Evolutionary conservation across 2,329 filamentous ascomycete genomes (phyloP).

Genomic region (Phialophora macrospora): DNA sequence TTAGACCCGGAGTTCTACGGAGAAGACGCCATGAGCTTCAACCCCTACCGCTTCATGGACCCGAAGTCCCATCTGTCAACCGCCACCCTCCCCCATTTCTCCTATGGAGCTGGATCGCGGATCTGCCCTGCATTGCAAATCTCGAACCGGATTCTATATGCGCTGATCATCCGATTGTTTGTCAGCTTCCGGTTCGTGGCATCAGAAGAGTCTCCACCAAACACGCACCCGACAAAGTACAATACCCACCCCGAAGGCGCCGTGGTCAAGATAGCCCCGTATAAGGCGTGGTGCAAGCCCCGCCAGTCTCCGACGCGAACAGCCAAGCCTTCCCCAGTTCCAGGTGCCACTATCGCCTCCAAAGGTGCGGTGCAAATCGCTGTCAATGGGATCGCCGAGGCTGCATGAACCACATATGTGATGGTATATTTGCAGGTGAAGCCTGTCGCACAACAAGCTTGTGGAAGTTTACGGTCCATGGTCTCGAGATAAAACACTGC

Average conservation of each 20-base stretch:
- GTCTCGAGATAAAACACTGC: too few relatives aligned
- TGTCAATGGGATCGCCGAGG: too few relatives aligned
- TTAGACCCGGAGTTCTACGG: neutral
- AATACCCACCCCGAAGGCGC: neutral
- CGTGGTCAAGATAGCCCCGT: neutral
- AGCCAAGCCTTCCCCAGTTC: too few relatives aligned
- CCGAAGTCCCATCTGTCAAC: neutral
- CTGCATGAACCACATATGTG: too few relatives aligned
- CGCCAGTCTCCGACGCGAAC: too few relatives aligned
- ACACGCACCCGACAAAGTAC: neutral
- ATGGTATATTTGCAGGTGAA: too few relatives aligned
- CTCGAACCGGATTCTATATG: slow-evolving; percentile 1
- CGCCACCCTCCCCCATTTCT: neutral
- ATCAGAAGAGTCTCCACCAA: neutral
- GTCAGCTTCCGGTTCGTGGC: neutral
- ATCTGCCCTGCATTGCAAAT: slow-evolving; percentile 3
- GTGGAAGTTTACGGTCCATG: too few relatives aligned
- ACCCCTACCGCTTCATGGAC: neutral
- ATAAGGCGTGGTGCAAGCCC: too few relatives aligned
- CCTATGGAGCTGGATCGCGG: slow-evolving; percentile 3
- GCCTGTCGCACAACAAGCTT: too few relatives aligned
- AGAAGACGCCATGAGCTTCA: too few relatives aligned
- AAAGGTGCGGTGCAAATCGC: too few relatives aligned
- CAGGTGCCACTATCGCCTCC: too few relatives aligned
- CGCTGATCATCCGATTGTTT: neutral